phyloP scores from a whole-genome alignment of 139 green algal genomes.

The Ettlia oleoabundans region DNA sequence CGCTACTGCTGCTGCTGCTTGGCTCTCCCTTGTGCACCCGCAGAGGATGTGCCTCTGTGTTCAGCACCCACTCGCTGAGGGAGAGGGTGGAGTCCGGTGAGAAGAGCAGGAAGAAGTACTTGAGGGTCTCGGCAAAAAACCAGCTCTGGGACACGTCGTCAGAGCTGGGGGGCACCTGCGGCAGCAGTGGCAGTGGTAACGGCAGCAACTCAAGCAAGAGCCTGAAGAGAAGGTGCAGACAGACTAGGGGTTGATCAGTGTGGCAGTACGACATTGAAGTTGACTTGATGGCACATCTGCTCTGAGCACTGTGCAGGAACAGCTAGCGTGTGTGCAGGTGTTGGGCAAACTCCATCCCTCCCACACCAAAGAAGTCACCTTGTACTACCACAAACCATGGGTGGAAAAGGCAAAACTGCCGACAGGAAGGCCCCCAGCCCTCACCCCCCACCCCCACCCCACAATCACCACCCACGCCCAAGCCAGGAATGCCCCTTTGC shows the following conservation, averaged over 20 bases:
- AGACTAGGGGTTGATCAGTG: too few relatives aligned
- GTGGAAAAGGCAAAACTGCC: not conserved
- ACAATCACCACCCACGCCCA: not conserved
- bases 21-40: not conserved
- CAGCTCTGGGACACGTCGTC: constrained; percentile 79
- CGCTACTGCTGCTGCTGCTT: not conserved
- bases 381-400: not conserved
- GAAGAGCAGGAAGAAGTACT: constrained; percentile 86
- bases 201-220: not conserved
- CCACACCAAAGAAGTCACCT: too few relatives aligned
- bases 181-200: not conserved
- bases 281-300: too few relatives aligned
- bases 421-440: not conserved
- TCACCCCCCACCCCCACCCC: not conserved
- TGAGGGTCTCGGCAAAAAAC: constrained; percentile 83
- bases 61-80: constrained; percentile 81
- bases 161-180: constrained; percentile 36
- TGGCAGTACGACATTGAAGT: too few relatives aligned
- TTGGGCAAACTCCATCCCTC: too few relatives aligned
- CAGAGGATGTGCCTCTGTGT: constrained; percentile 85
- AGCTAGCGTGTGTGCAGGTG: not conserved
- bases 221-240: too few relatives aligned
- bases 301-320: too few relatives aligned
- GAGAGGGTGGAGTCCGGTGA: constrained; percentile 46
- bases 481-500: too few relatives aligned